Evolutionary conservation across 1,284 basidiomycete genomes (phyloP).

Genomic region (Hemileia vastatrix): DNA sequence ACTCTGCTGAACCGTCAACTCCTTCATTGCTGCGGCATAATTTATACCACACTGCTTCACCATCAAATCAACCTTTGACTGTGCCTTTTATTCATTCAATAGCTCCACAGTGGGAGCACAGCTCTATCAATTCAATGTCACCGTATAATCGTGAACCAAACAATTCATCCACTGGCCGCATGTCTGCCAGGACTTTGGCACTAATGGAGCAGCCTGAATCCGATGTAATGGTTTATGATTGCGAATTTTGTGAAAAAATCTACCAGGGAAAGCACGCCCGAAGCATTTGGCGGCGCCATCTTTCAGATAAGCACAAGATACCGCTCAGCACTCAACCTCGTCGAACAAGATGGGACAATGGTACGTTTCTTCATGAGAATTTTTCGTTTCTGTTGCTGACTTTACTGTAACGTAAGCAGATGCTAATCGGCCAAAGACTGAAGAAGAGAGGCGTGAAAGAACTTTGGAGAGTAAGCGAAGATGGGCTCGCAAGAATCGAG

Average conservation of each 20-base stretch:
- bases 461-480: constrained; percentile 50
- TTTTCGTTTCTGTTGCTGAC: background rate
- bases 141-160: too few species aligned
- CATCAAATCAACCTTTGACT: too few species aligned
- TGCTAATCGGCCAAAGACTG: constrained; percentile 49
- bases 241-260: constrained; percentile 47
- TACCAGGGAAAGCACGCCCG: constrained; percentile 52
- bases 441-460: constrained; percentile 49
- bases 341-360: constrained; percentile 51
- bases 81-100: too few species aligned
- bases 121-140: too few species aligned
- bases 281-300: constrained; percentile 51
- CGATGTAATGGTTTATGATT: constrained; percentile 38
- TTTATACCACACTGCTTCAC: too few species aligned
- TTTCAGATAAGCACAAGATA: constrained; percentile 53
- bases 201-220: constrained; percentile 25
- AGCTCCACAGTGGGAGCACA: too few species aligned
- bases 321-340: constrained; percentile 49
- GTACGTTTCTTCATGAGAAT: constrained; percentile 34
- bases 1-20: too few species aligned
- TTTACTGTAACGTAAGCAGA: constrained; percentile 35
- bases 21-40: too few species aligned
- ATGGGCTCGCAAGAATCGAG: constrained; percentile 50
- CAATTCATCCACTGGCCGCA: too few species aligned
- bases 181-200: constrained; percentile 18